These are phyloP conservation scores for Talaromyces sp. DNA, from an alignment of 2,329 filamentous ascomycete species.

Conservation along the genomic window DNA sequence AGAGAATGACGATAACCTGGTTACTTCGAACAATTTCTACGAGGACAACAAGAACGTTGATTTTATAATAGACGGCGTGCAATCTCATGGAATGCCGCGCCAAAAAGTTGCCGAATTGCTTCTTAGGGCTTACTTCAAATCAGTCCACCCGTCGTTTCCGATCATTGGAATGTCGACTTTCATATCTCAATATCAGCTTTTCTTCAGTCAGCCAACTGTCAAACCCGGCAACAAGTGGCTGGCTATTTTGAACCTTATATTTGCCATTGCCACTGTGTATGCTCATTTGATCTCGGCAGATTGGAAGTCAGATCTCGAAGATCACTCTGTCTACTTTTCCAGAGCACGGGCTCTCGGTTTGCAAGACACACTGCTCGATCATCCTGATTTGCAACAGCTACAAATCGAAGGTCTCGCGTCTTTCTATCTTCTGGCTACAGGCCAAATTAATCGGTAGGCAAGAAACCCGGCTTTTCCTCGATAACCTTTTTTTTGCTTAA, in stretches of 20 bases:
- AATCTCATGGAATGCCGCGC: slow-evolving; percentile 34
- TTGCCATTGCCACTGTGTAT: slow-evolving; percentile 40
- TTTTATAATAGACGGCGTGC: slow-evolving; percentile 26
- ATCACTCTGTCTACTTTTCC: slow-evolving; percentile 39
- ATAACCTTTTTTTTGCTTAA: slow-evolving; percentile 2
- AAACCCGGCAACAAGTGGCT: slow-evolving; percentile 38
- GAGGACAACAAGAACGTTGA: slow-evolving; percentile 38
- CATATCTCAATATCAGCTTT: slow-evolving; percentile 37
- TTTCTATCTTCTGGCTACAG: slow-evolving; percentile 37
- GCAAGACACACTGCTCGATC: slow-evolving; percentile 35
- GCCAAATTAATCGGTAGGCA: slow-evolving; percentile 40
- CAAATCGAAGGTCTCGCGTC: slow-evolving; percentile 40
- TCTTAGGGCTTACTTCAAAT: slow-evolving; percentile 37
- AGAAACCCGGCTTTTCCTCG: not conserved
- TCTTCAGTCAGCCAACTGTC: slow-evolving; percentile 29
- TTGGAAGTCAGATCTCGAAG: slow-evolving; percentile 32
- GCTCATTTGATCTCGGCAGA: slow-evolving; percentile 32
- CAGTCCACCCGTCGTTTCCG: slow-evolving; percentile 43
- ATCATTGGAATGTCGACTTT: slow-evolving; percentile 40
- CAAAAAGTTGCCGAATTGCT: slow-evolving; percentile 34
- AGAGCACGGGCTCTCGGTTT: slow-evolving; percentile 36
- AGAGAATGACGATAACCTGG: slow-evolving; percentile 19
- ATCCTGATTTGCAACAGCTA: slow-evolving; percentile 40
- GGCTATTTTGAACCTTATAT: slow-evolving; percentile 42
- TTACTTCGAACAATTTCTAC: slow-evolving; percentile 34